Base-by-base conservation (phyloP, 352 stramenopile species). In the Pythium sp. region DNA sequence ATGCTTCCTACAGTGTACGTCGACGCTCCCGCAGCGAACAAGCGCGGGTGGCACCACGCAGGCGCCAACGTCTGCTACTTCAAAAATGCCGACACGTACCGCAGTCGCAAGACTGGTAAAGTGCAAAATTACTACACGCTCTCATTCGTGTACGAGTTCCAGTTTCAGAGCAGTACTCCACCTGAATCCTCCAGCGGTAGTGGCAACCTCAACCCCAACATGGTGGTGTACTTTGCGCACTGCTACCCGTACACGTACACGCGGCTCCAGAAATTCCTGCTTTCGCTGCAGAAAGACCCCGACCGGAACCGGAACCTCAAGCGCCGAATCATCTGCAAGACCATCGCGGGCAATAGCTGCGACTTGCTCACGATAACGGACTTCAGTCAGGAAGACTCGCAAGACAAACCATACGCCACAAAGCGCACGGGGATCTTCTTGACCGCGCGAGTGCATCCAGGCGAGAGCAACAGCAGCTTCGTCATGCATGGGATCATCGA, bases 321-420 rank as follows among this genome's bases (percentile, higher is more conserved):
- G 46, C 75, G 86, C 3, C 76, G 82, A 8, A 79, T 87, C 46
- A 71, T 97, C 36, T 95, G 86, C 70, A 86, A 89, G 71, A 95
- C 89, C 1, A 78, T 97, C 46, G 90, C 79, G 2, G 85, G 87
- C 11, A 97, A 97, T 68, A 83, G 79, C 43, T 96, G 87, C 70
- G 91, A 97, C 67, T 55, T 97, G 63, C 72, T 97, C 56, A 97
- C 89, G 24, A 93, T 97, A 68, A 97, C 90, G 5, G 85, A 93
- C 65, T 92, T 91, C 57, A 75, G 70, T 2, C 75, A 82, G 34
- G 80, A 87, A 6, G 78, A 89, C 65, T 75, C 87, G n/a, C 14
- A 38, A 26, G 54, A 76, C 65, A 4, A 74, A 59, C 41, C 51
- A 22, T 30, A 65, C 41, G 5, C 28, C n/a, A 62, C 58, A 18